Evolutionary conservation across 345 rosid genomes (phyloP).

Genomic region (Eutrema yunnanense): DNA sequence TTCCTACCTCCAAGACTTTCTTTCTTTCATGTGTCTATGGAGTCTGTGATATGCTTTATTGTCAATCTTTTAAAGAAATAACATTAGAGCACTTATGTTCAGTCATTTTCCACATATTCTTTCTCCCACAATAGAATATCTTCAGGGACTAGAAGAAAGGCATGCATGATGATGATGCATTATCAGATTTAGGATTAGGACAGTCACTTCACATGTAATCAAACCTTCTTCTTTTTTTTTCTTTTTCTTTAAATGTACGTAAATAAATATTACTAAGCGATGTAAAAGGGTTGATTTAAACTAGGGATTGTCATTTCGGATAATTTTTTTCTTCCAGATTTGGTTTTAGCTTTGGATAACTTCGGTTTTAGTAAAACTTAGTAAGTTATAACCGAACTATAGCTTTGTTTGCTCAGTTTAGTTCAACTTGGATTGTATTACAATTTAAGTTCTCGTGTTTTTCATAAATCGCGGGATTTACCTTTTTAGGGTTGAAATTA

Average conservation of each 20-base stretch:
- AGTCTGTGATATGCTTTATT: not conserved
- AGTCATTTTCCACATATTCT: not conserved
- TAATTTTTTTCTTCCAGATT: too few relatives aligned
- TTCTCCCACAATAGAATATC: not conserved
- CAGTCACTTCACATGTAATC: not conserved
- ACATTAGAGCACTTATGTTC: not conserved
- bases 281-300: too few relatives aligned
- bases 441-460: too few relatives aligned
- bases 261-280: not conserved
- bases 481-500: too few relatives aligned
- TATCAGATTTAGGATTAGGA: not conserved
- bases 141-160: not conserved
- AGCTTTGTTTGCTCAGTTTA: too few relatives aligned
- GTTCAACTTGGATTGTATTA: too few relatives aligned
- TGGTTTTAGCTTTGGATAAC: too few relatives aligned
- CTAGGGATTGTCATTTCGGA: too few relatives aligned
- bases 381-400: too few relatives aligned
- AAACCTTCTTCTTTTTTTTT: not conserved
- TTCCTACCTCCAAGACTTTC: conserved; percentile 6
- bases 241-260: not conserved
- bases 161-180: not conserved
- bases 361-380: too few relatives aligned
- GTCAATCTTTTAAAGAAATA: not conserved
- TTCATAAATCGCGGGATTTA: too few relatives aligned
- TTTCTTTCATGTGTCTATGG: conserved; percentile 15